Evolutionary conservation across 768 basidiomycete genomes (phyloP).

Genomic region (Trametopsis cervina): DNA sequence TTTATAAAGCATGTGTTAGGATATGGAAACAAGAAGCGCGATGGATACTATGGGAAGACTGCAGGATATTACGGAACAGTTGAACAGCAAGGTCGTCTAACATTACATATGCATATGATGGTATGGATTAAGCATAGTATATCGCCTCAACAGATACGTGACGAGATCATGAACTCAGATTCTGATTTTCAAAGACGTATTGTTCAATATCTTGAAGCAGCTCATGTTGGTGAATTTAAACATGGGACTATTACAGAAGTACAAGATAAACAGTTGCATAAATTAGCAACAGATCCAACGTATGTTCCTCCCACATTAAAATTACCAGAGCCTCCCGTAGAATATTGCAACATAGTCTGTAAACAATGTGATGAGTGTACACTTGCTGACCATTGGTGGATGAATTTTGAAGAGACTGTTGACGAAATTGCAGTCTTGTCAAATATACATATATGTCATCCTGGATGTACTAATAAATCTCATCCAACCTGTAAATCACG

Average conservation of each 20-base stretch:
- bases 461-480: slow-evolving; percentile 25
- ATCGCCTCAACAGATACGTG: slow-evolving; percentile 27
- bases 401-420: slow-evolving; percentile 2
- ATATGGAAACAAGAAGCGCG: slow-evolving; percentile 2
- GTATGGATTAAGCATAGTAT: slow-evolving; percentile 12
- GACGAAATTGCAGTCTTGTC: slow-evolving; percentile 8
- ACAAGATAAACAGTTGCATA: background rate
- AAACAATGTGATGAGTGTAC: no score
- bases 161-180: slow-evolving; percentile 19
- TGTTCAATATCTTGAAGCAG: slow-evolving; percentile 25
- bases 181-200: slow-evolving; percentile 21
- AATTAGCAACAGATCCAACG: background rate
- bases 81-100: slow-evolving; percentile 12
- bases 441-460: slow-evolving; percentile 7
- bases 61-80: slow-evolving; percentile 14
- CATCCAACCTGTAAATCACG: slow-evolving; percentile 23
- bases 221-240: slow-evolving; percentile 27
- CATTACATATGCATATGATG: slow-evolving; percentile 16
- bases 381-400: background rate
- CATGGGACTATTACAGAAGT: slow-evolving; percentile 19
- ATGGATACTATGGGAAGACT: slow-evolving; percentile 10
- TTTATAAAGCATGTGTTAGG: slow-evolving; percentile 23
- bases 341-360: no score
- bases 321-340: no score
- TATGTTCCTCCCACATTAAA: background rate